Percentiles rank a stretch among this genome's conserved stretches.
Evolutionary conservation across 305 asterid genomes (phyloP).

Genomic region (Striga hermonthica): DNA sequence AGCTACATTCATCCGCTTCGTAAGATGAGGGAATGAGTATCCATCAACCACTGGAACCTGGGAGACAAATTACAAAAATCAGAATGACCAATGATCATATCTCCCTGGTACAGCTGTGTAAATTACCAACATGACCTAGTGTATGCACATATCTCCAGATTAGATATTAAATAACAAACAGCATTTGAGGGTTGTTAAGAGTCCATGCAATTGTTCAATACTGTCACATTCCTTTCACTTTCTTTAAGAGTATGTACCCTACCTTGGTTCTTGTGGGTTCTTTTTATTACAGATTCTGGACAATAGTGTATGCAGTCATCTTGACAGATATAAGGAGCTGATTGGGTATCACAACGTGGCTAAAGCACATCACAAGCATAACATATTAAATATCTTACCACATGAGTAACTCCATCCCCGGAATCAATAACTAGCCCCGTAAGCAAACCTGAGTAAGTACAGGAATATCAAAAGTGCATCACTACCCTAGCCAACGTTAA

Average conservation of each 20-base stretch:
- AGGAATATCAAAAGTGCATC: slow-evolving; percentile 33
- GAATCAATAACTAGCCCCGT: slow-evolving; percentile 95
- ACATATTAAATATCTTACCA: slow-evolving; percentile 50
- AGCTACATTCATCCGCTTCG: slow-evolving; percentile 94
- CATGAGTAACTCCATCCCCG: slow-evolving; percentile 97
- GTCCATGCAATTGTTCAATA: neutral
- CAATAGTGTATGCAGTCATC: slow-evolving; percentile 1
- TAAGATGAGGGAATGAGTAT: slow-evolving; percentile 96
- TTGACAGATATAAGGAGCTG: neutral
- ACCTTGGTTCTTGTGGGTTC: slow-evolving; percentile 9
- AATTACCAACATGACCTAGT: neutral
- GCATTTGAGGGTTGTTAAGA: neutral
- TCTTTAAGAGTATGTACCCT: slow-evolving; percentile 5
- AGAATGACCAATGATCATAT: neutral
- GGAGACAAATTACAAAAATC: slow-evolving; percentile 20
- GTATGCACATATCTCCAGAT: slow-evolving; percentile 25
- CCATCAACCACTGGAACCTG: slow-evolving; percentile 99
- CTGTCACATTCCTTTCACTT: slow-evolving; percentile 9
- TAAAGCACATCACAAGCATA: slow-evolving; percentile 22
- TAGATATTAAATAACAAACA: neutral
- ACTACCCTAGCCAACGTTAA: slow-evolving; percentile 24
- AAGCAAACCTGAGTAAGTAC: slow-evolving; percentile 66
- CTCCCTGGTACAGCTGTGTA: neutral
- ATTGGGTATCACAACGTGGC: slow-evolving; percentile 19
- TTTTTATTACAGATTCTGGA: neutral